These are phyloP conservation scores for Erysimum cheiri DNA, from an alignment of 441 rosid species.

Conservation along the genomic window DNA sequence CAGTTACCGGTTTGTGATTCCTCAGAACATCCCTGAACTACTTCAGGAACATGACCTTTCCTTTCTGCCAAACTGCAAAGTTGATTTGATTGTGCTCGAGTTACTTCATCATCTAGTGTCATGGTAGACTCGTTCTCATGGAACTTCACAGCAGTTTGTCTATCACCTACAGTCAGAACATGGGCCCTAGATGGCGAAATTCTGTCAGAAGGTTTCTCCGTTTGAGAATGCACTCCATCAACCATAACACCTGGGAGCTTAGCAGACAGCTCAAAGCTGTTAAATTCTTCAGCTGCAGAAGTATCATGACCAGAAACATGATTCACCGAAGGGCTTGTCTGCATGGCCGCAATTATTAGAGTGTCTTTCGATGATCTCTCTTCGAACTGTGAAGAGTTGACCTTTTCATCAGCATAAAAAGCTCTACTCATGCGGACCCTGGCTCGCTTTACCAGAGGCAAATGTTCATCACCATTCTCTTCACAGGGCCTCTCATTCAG, in stretches of 20 bases:
- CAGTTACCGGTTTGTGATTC: constrained; percentile 44
- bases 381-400: constrained; percentile 50
- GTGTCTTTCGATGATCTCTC: constrained; percentile 52
- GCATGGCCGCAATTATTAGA: constrained; percentile 41
- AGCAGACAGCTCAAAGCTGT: constrained; percentile 33
- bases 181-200: constrained; percentile 46
- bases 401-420: constrained; percentile 50
- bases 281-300: constrained; percentile 35
- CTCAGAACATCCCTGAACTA: constrained; percentile 39
- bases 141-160: constrained; percentile 47
- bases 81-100: constrained; percentile 50
- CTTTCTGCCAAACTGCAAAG: constrained; percentile 57
- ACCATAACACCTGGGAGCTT: constrained; percentile 44
- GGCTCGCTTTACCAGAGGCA: constrained; percentile 94
- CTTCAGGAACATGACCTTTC: constrained; percentile 72
- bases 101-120: constrained; percentile 69
- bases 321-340: constrained; percentile 43
- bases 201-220: constrained; percentile 49
- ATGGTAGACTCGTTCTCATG: constrained; percentile 52
- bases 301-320: constrained; percentile 35
- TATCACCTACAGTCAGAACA: constrained; percentile 48
- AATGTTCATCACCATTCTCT: constrained; percentile 94
- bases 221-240: constrained; percentile 40
- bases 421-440: constrained; percentile 91
- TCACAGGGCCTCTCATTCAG: constrained; percentile 50